These are phyloP conservation scores for Botrytis cinerea DNA, from an alignment of 2,329 filamentous ascomycete genomes.

Conservation along the genomic window DNA sequence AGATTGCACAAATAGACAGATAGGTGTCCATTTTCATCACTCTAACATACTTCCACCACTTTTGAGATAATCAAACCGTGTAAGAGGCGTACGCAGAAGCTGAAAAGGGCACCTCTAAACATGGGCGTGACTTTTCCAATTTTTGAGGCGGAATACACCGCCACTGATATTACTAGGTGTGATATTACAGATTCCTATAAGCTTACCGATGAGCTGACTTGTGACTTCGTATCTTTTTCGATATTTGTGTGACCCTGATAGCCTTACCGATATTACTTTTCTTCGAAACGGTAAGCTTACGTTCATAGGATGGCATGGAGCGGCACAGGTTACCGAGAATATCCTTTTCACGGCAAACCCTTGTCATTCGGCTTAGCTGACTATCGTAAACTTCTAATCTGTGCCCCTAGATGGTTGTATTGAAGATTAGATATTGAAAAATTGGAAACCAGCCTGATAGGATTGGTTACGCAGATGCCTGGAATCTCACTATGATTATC, in stretches of 20 bases:
- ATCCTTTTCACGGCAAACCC: background rate
- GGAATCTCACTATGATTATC: background rate
- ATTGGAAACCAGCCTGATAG: background rate
- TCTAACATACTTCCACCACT: background rate
- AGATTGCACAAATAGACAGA: background rate
- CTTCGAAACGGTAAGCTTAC: background rate
- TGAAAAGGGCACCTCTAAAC: background rate
- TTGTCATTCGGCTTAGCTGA: background rate
- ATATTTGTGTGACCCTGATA: background rate
- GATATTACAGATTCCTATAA: background rate
- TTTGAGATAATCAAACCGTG: background rate
- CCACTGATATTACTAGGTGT: background rate
- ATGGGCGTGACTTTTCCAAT: background rate
- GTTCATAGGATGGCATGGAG: background rate
- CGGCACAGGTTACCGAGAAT: conserved; percentile 9
- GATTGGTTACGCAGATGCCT: background rate
- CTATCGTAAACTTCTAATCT: background rate
- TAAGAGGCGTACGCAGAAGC: background rate
- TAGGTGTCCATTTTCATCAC: background rate
- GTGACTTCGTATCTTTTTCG: conserved; percentile 2
- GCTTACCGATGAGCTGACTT: background rate
- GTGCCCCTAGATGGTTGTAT: background rate
- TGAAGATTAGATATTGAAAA: background rate
- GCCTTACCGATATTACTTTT: conserved; percentile 4
- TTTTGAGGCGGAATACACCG: background rate